Conservation (phyloP, 2,329 filamentous ascomycete genomes). For the Bimuria novae-zelandiae region DNA sequence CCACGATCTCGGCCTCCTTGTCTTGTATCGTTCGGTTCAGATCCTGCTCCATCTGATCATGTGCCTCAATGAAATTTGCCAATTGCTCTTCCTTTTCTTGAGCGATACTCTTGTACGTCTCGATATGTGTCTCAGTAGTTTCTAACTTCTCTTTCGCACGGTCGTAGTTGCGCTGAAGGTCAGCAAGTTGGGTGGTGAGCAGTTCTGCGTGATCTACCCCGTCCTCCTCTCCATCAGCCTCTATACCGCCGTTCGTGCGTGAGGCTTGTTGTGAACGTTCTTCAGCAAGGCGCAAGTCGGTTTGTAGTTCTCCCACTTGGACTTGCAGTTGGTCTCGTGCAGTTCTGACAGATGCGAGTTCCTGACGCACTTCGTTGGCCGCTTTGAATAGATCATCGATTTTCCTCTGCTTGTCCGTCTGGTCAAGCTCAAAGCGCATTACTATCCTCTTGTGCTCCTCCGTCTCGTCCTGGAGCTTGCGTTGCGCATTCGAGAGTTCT, state of each 20-base stretch:
- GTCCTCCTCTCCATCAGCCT: constrained; percentile 51
- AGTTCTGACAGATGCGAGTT: constrained; percentile 84
- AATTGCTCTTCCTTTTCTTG: constrained; percentile 87
- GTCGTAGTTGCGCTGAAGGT: constrained; percentile 86
- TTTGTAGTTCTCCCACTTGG: constrained; percentile 84
- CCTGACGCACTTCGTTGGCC: constrained; percentile 80
- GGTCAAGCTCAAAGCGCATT: constrained; percentile 86
- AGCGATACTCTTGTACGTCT: constrained; percentile 87
- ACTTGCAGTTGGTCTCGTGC: constrained; percentile 86
- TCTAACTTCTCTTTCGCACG: constrained; percentile 80
- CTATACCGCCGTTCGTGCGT: constrained; percentile 54
- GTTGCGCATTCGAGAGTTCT: constrained; percentile 77
- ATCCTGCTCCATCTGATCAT: constrained; percentile 74
- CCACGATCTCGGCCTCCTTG: constrained; percentile 78
- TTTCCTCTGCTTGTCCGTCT: constrained; percentile 83
- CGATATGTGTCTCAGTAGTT: constrained; percentile 76
- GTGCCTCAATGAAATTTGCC: constrained; percentile 74
- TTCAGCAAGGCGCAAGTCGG: constrained; percentile 86
- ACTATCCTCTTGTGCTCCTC: constrained; percentile 84
- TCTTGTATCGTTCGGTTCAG: constrained; percentile 75
- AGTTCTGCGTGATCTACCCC: constrained; percentile 75
- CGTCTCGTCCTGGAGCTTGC: constrained; percentile 79
- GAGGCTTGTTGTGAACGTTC: constrained; percentile 79
- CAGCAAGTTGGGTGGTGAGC: constrained; percentile 78
- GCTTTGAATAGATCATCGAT: constrained; percentile 89